phyloP scores from a whole-genome alignment of 257 asterid genomes.

The Fraxinus americana region DNA sequence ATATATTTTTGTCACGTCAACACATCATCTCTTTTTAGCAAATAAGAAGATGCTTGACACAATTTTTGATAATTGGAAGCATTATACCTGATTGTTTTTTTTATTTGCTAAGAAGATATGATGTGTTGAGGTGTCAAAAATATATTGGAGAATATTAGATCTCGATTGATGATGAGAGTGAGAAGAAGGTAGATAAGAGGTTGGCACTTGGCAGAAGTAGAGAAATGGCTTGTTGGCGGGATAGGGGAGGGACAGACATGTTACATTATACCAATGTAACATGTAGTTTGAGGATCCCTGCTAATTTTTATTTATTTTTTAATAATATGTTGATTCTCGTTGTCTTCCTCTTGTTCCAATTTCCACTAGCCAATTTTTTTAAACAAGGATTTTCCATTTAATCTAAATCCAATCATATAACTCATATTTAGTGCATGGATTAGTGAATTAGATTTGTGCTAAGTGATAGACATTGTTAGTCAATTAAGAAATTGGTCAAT shows the following conservation, averaged over 20 bases:
- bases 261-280: not conserved
- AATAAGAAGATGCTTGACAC: too few relatives aligned
- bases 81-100: too few relatives aligned
- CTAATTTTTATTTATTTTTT: not conserved
- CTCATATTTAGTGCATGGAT: not conserved
- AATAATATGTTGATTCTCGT: not conserved
- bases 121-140: too few relatives aligned
- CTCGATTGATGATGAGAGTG: too few relatives aligned
- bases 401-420: not conserved
- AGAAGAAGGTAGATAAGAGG: not conserved
- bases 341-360: not conserved
- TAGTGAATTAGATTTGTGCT: not conserved
- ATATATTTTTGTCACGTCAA: too few relatives aligned
- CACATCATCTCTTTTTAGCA: too few relatives aligned
- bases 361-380: not conserved
- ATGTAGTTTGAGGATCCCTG: not conserved
- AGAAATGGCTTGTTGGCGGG: too few relatives aligned
- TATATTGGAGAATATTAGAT: too few relatives aligned
- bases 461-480: constrained; percentile 17
- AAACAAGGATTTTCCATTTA: not conserved
- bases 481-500: constrained; percentile 31
- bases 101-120: too few relatives aligned
- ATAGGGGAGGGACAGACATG: too few relatives aligned
- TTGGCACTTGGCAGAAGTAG: too few relatives aligned
- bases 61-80: too few relatives aligned